Base-by-base conservation (phyloP, 441 rosid species). In the Pelargonium cotyledonis region DNA sequence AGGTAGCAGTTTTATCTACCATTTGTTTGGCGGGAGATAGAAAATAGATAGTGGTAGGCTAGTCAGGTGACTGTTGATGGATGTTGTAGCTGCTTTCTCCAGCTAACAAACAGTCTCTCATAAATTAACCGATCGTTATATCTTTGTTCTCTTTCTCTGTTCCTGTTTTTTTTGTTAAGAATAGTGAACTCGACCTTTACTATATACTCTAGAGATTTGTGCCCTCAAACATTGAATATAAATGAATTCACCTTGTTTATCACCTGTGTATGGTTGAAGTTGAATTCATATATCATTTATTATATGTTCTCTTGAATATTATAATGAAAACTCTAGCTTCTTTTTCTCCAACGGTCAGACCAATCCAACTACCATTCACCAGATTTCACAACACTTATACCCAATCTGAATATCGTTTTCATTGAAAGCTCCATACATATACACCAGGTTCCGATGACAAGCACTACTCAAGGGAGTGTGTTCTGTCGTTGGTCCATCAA, bases 1-100 rank as follows among this genome's bases (percentile, higher is more conserved):
- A 10, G 55, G 55, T 49, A 49, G 55, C 55, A 49, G 55, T 49
- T 49, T 49, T 49, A 49, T 49, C 55, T 49, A 49, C 55, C 40
- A 14, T 1, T 49, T 10, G 15, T 49, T 49, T 4, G 6, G 55
- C n/a, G 55, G 55, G 10, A 49, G 15, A 11, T 49, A 49, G 55
- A 49, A 9, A n/a, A 49, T 49, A 49, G 55, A n/a, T 49, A 49
- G 55, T 12, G 55, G 15, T 14, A 49, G 55, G 14, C 55, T 10
- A n/a, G 55, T 12, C 55, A 14, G 6, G 16, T 11, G 55, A 18
- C 3, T n/a, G 55, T 35, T 35, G 40, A 35, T 35, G 40, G 40
- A 35, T 35, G 40, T 35, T 6, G 40, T 35, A 4, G 6, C 40
- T 35, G 55, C 15, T 49, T 11, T 12, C 55, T 49, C 16, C 6